Conservation (phyloP, 177 flowering plant species). For the Tripterygium wilfordii region DNA sequence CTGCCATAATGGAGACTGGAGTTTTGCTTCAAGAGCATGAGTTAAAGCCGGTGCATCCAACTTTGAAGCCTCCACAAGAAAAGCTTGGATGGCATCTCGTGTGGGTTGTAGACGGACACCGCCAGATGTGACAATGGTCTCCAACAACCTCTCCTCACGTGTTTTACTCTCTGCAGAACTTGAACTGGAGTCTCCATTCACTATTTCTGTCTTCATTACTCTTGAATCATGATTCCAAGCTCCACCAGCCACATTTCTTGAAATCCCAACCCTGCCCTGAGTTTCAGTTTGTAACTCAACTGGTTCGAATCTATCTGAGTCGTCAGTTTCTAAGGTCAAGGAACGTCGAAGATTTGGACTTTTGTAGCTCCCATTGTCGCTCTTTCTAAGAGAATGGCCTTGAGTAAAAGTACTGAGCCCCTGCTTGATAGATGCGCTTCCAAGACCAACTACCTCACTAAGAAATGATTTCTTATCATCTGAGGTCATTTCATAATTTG, state of each 20-base stretch:
- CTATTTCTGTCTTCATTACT: slow-evolving; percentile 23
- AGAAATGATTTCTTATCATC: slow-evolving; percentile 90
- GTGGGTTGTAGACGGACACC: slow-evolving; percentile 97
- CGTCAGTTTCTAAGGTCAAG: slow-evolving; percentile 55
- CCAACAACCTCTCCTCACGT: slow-evolving; percentile 84
- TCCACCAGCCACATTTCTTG: slow-evolving; percentile 40
- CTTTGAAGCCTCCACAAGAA: slow-evolving; percentile 79
- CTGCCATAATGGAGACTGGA: slow-evolving; percentile 92
- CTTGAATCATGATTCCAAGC: slow-evolving; percentile 60
- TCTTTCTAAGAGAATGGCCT: slow-evolving; percentile 50
- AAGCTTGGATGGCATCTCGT: slow-evolving; percentile 85
- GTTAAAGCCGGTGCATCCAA: slow-evolving; percentile 73
- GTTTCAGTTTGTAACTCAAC: slow-evolving; percentile 33
- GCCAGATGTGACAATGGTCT: slow-evolving; percentile 86
- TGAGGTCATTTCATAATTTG: slow-evolving; percentile 59
- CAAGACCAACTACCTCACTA: slow-evolving; percentile 89
- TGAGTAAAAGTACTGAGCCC: slow-evolving; percentile 68
- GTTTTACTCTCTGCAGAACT: slow-evolving; percentile 44
- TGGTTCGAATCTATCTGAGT: slow-evolving; percentile 50
- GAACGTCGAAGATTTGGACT: slow-evolving; percentile 78
- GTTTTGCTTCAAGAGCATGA: slow-evolving; percentile 78
- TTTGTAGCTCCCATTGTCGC: slow-evolving; percentile 73
- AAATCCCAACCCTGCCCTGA: slow-evolving; percentile 34
- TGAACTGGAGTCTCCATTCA: slow-evolving; percentile 43
- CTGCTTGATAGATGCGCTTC: slow-evolving; percentile 84